Percentiles rank a stretch among this genome's conserved stretches.
Evolutionary conservation across 345 rosid species (phyloP).

Genomic region (Gossypioides kirkii): DNA sequence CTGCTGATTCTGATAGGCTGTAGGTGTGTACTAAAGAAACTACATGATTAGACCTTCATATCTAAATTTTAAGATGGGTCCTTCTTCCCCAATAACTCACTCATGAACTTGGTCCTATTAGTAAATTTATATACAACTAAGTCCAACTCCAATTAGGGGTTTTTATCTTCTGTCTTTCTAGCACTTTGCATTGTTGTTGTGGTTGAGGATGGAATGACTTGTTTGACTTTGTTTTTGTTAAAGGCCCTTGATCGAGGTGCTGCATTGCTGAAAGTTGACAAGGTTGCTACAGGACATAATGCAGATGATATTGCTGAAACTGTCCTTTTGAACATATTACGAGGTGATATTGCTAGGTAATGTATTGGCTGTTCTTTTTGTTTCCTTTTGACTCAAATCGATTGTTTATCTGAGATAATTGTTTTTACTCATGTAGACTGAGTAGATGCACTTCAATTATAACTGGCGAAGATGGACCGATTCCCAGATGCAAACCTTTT

Average conservation of each 20-base stretch:
- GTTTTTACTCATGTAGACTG: slow-evolving; percentile 38
- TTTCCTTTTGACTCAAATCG: neutral
- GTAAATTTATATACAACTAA: neutral
- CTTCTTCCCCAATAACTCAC: neutral
- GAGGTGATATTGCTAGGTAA: slow-evolving; percentile 95
- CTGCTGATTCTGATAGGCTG: neutral
- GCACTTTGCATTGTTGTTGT: neutral
- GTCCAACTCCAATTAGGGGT: neutral
- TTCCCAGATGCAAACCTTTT: slow-evolving; percentile 96
- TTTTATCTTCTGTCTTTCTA: neutral
- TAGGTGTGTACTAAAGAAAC: neutral
- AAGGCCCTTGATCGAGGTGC: slow-evolving; percentile 99
- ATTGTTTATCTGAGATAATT: slow-evolving; percentile 1
- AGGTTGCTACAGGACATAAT: slow-evolving; percentile 86
- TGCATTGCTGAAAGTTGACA: slow-evolving; percentile 79
- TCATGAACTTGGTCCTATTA: neutral
- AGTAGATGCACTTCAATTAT: slow-evolving; percentile 82
- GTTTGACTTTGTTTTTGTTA: slow-evolving; percentile 12
- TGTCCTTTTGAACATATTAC: slow-evolving; percentile 74
- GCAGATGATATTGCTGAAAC: slow-evolving; percentile 99
- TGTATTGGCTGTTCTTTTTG: neutral
- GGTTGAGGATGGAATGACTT: neutral
- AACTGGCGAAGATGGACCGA: slow-evolving; percentile 96
- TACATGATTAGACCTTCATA: neutral
- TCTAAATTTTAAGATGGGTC: neutral